Percentiles rank a stretch among this genome's conserved stretches.
Conservation (phyloP, 2,329 filamentous ascomycete genomes). For the Cladorrhinum sp. region DNA sequence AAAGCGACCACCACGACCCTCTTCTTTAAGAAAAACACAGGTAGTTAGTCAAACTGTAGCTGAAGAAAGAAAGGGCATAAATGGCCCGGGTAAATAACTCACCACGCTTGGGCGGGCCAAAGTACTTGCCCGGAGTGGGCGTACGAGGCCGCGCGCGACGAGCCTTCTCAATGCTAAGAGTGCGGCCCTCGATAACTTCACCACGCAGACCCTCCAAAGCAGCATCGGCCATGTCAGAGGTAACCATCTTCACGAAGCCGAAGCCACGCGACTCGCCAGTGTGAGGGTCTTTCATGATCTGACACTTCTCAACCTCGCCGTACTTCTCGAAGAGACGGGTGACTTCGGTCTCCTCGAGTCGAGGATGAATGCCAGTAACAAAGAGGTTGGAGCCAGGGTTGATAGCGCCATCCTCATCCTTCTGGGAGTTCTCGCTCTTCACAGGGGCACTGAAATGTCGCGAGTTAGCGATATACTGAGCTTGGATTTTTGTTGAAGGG, state of each 20-base stretch:
- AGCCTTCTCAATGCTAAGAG: slow-evolving; percentile 97
- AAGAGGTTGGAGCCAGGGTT: slow-evolving; percentile 98
- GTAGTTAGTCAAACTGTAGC: slow-evolving; percentile 34
- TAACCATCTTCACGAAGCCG: slow-evolving; percentile 98
- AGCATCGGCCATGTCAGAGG: slow-evolving; percentile 89
- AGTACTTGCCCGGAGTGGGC: slow-evolving; percentile 98
- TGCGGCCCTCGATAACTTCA: slow-evolving; percentile 91
- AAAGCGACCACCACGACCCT: slow-evolving; percentile 55
- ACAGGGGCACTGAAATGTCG: slow-evolving; percentile 32
- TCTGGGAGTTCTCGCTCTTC: slow-evolving; percentile 53
- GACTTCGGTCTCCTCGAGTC: slow-evolving; percentile 84
- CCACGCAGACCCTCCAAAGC: slow-evolving; percentile 95
- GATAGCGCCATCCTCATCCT: slow-evolving; percentile 73
- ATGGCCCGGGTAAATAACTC: slow-evolving; percentile 46
- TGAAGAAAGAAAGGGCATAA: slow-evolving; percentile 22
- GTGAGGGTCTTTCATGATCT: slow-evolving; percentile 99
- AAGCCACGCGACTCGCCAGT: slow-evolving; percentile 98
- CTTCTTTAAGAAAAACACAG: slow-evolving; percentile 40
- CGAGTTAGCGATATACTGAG: slow-evolving; percentile 10
- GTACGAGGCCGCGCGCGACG: slow-evolving; percentile 91
- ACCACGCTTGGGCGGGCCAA: slow-evolving; percentile 97
- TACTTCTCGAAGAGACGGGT: slow-evolving; percentile 98
- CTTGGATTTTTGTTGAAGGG: not conserved
- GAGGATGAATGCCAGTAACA: slow-evolving; percentile 95
- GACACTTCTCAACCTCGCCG: slow-evolving; percentile 97